Evolutionary conservation across 2,329 filamentous ascomycete species (phyloP), one percentile per base, ranked within the genome.

Genomic region (Apiospora hydei): DNA sequence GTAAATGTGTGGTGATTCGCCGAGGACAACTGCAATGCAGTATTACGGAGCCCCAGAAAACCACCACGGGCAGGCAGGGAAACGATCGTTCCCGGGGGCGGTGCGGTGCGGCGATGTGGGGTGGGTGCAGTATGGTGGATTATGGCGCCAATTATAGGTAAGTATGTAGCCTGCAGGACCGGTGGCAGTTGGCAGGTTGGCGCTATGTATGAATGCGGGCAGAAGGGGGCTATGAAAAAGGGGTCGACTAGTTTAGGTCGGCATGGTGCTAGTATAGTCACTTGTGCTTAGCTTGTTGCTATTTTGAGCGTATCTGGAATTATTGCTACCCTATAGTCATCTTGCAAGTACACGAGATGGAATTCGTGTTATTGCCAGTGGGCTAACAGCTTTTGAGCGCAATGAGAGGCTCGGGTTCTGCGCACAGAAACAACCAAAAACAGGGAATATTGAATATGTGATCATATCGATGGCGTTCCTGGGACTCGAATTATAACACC

Each of bases 141-240:
- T 64, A 14, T 41, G 34, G 10, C 34, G 41, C 57, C 57, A 64
- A 64, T 64, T 64, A 64, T 64, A 64, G 49, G 26, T 30, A 30
- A 30, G 26, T 30, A 30, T 30, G 26, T 30, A 46, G 53, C 51
- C 26, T 61, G 53, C 16, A 61, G 26, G 53, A 16, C 57, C 21
- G 57, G 57, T 21, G 53, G 34, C 53, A 61, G 18, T 30, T 41
- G 57, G 10, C 26, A 43, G 53, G 53, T 18, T 34, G 16, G 26
- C 51, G 30, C 14, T 61, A 11, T 26, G 26, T 30, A 30, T 30
- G 3, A 30, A 1, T 30, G 49, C 41, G 41, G 41, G 8, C 4
- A 18, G 16, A n/a, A 38, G 34, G 53, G 21, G 18, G 34, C 34
- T n/a, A 64, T 18, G 34, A 18, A 64, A 41, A 41, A 24, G 34